Percentiles rank a stretch among this genome's conserved stretches.
phyloP scores from a whole-genome alignment of 768 basidiomycete species.

The Scleroderma bovista region DNA sequence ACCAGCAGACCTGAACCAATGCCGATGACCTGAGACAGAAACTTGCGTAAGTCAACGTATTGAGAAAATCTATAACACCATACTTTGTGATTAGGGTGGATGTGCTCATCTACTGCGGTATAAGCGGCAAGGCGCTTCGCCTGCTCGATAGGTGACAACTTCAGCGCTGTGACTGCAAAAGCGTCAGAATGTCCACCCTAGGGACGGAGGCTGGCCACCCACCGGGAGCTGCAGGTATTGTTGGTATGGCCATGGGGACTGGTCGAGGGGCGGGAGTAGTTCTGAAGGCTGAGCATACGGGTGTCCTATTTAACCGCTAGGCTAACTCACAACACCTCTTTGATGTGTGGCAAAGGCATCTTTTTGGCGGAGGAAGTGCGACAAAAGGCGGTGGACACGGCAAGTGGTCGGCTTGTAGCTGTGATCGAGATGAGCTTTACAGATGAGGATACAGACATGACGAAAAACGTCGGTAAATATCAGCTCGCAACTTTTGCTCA shows the following conservation, averaged over 20 bases:
- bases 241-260: slow-evolving; percentile 6
- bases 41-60: not conserved
- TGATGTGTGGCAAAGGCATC: slow-evolving; percentile 9
- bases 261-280: slow-evolving; percentile 3
- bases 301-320: not conserved
- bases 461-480: not conserved
- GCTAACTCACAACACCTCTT: slow-evolving; percentile 13
- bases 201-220: not conserved
- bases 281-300: slow-evolving; percentile 5
- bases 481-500: not conserved
- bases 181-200: not conserved
- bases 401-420: slow-evolving; percentile 1
- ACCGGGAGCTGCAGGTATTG: slow-evolving; percentile 5
- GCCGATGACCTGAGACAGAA: slow-evolving; percentile 60
- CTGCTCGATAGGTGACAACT: slow-evolving; percentile 56
- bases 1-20: slow-evolving; percentile 67
- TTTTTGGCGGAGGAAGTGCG: slow-evolving; percentile 5
- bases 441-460: slow-evolving; percentile 7
- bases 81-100: slow-evolving; percentile 79
- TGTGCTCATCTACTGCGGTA: slow-evolving; percentile 88
- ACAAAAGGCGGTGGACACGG: not conserved
- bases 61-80: slow-evolving; percentile 13
- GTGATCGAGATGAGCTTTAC: slow-evolving; percentile 1
- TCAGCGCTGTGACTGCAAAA: slow-evolving; percentile 4
- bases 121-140: slow-evolving; percentile 90